Evolutionary conservation across 2,329 filamentous ascomycete species (phyloP).

Genomic region (Paraphoma chrysanthemicola): DNA sequence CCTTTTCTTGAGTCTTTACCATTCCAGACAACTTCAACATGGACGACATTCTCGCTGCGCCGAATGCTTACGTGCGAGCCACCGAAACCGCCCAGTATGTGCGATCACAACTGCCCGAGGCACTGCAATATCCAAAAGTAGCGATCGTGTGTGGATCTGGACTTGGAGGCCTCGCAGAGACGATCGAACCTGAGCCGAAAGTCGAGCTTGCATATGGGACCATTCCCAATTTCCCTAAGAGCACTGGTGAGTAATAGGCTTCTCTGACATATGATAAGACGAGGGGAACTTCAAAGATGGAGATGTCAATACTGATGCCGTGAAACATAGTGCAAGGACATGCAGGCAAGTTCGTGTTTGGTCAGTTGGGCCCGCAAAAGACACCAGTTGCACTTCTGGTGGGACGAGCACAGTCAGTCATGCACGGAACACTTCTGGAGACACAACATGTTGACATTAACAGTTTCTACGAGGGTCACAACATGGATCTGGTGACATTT

Average conservation of each 20-base stretch:
- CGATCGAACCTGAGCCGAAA: constrained; percentile 58
- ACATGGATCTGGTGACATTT: constrained; percentile 68
- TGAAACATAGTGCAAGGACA: constrained; percentile 60
- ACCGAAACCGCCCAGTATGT: constrained; percentile 61
- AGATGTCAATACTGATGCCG: constrained; percentile 4
- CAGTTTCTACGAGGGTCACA: constrained; percentile 73
- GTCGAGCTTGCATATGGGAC: constrained; percentile 64
- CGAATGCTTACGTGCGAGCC: constrained; percentile 51
- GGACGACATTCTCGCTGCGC: constrained; percentile 34
- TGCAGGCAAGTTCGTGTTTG: constrained; percentile 71
- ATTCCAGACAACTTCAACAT: constrained; percentile 8
- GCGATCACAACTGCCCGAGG: constrained; percentile 56
- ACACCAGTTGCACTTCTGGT: constrained; percentile 68
- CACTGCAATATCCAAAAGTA: constrained; percentile 61
- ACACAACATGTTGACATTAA: constrained; percentile 17
- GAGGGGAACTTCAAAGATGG: neutral
- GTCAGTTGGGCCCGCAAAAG: constrained; percentile 60
- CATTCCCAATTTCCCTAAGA: constrained; percentile 67
- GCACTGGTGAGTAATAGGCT: constrained; percentile 62
- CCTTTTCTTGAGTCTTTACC: neutral
- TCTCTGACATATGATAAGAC: too few relatives aligned
- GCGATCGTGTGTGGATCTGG: constrained; percentile 72
- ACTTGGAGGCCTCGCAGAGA: constrained; percentile 66
- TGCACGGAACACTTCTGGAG: neutral
- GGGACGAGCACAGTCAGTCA: constrained; percentile 68